Base-by-base conservation (phyloP, 1,284 basidiomycete genomes). In the Taiwanofungus camphoratus region DNA sequence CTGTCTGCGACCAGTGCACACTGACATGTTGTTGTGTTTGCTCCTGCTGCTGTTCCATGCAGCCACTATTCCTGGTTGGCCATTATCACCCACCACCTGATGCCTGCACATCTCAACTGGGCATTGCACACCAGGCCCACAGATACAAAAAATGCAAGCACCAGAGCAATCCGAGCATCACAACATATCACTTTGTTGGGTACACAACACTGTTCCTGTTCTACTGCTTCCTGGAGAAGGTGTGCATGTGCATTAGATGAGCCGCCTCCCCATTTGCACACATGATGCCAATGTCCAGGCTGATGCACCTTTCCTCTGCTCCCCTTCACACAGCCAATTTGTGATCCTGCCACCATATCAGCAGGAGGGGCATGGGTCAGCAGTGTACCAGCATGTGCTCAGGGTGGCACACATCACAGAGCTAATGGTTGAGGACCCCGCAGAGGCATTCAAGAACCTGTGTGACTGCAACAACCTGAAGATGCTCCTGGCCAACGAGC, bases 361-460 rank as follows among this genome's bases (percentile, higher is more conserved):
- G 66, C 79, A 82, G 36, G 76, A 82, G 53, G 90, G 91, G 0
- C 94, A 97, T 61, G 92, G 93, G 45, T 92, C 92, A 40, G 82
- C 91, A 1, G 86, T 95, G 34, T 95, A 94, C 66, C 76, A 84
- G 56, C 77, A 88, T 59, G 76, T 89, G 39, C 66, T 90, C 27
- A 66, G 72, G 5, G 75, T 80, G 30, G 67, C 80, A 0, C 69
- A 76, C 33, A 81, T 97, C 24, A 81, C 85, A 7, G 95, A 99
- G 63, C 70, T 99, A 41, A 97, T 92, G 0, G 88, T 99, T 15
- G 95, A 99, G 68, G 95, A 99, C 61, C 95, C 95, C 0, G 92
- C 92, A 0, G 95, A 99, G 65, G 87, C 89, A 6, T 95, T 96
- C 58, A 92, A 96, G 61, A 92, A 96, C 58, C 73, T 99, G 42